Conservation (phyloP, 805 yeast genomes). For the Candida insectalens region DNA sequence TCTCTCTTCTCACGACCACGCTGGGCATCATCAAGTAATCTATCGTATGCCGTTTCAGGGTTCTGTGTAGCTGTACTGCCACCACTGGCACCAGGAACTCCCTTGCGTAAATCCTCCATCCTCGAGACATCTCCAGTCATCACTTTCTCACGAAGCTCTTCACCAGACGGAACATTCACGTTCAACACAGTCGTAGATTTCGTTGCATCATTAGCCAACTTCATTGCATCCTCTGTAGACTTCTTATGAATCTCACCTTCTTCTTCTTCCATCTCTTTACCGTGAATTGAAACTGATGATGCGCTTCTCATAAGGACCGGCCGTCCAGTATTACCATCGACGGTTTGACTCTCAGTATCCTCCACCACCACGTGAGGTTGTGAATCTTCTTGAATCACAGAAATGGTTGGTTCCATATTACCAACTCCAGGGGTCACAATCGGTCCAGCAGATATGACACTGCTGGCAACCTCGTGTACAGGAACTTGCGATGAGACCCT, state of each 20-base stretch:
- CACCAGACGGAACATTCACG: constrained; percentile 40
- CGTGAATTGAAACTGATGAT: constrained; percentile 57
- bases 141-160: constrained; percentile 48
- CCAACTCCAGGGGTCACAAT: constrained; percentile 32
- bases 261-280: constrained; percentile 74
- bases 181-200: constrained; percentile 7
- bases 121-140: not conserved
- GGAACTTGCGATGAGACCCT: constrained; percentile 23
- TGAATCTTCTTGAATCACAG: constrained; percentile 3
- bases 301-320: constrained; percentile 58
- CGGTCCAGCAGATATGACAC: constrained; percentile 42
- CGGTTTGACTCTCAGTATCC: constrained; percentile 49
- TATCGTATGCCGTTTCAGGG: constrained; percentile 70
- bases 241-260: constrained; percentile 87
- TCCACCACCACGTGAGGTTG: constrained; percentile 66
- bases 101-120: constrained; percentile 2
- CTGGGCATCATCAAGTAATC: constrained; percentile 36
- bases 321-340: constrained; percentile 63
- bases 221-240: constrained; percentile 11
- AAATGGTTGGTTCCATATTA: constrained; percentile 1
- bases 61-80: constrained; percentile 8
- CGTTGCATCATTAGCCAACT: not conserved
- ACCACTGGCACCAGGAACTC: constrained; percentile 11
- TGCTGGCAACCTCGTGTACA: constrained; percentile 40
- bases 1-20: no score